Base-by-base conservation (phyloP, 2,329 filamentous ascomycete species). In the Claviceps sp. region DNA sequence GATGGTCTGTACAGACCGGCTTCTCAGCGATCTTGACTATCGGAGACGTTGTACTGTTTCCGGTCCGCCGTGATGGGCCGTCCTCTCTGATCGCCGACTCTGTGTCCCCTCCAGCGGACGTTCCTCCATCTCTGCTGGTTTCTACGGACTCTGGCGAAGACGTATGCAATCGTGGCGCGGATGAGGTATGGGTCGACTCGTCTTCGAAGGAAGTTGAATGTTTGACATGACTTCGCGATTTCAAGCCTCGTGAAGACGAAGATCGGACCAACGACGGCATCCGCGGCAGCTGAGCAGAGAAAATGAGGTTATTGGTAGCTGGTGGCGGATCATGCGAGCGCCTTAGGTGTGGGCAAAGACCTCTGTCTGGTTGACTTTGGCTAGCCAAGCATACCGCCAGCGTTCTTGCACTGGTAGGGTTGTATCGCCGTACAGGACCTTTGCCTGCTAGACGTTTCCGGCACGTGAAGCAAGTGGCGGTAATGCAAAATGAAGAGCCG, bases 371-470 rank as follows among this genome's bases (percentile, higher is more conserved):
- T 57, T 93, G 81, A 59, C 90, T 85, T 62, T 89, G 82, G 60
- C 84, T 87, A 10, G 89, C 87, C 49, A 95, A 75, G 61, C 87
- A 87, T 52, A 87, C 79, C 13, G 89, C 89, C 37, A 95, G 69
- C 1, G 86, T 87, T 60, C 88, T 80, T 8, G 89, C 89, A 61
- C 88, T 95, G 46, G 89, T 81, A 22, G 84, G 77, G 53, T 85
- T 95, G 60, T 90, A 93, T 61, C 84, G 78, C 55, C 88, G 82
- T 59, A 89, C 78, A 2, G 88, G 88, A 0, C 77, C 77, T 56
- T 80, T 80, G 38, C 77, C 79, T 26, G 80, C 77, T 42, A 83
- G 70, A 57, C 85, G 78, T 65, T 78, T 85, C 52, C 86, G 81
- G 64, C 80, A 89, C 55, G 83, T 89, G 62, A 91, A 85, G 69